phyloP scores from a whole-genome alignment of 2,329 filamentous ascomycete genomes.

The Colletotrichum sp. region DNA sequence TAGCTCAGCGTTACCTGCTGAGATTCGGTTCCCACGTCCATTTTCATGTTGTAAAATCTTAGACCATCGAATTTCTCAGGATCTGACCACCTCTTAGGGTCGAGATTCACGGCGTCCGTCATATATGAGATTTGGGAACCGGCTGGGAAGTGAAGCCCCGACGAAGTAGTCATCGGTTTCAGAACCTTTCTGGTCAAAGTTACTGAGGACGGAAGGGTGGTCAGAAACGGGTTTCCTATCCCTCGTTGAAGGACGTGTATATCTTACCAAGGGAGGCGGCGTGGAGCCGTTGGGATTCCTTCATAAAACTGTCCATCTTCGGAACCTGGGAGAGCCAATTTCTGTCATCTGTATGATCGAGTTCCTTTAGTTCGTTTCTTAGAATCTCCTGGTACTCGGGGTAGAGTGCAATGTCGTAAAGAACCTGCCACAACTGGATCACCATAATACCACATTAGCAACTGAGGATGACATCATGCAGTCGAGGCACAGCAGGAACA shows the following conservation, averaged over 20 bases:
- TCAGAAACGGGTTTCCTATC: background rate
- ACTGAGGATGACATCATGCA: background rate
- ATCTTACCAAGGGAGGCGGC: background rate
- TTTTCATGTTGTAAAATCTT: background rate
- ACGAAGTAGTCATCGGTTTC: background rate
- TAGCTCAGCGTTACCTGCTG: background rate
- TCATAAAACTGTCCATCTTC: constrained; percentile 10
- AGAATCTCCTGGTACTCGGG: background rate
- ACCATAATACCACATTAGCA: background rate
- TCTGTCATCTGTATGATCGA: background rate
- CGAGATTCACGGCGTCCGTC: constrained; percentile 1
- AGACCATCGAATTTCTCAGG: background rate
- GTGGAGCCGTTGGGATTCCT: background rate
- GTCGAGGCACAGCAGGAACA: background rate
- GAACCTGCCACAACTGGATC: background rate
- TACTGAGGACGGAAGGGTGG: background rate
- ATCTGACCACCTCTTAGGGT: background rate
- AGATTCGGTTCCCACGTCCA: background rate
- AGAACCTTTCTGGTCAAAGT: background rate
- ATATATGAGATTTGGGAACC: background rate
- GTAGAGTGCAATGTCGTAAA: background rate
- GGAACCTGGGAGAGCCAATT: background rate
- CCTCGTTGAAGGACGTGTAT: background rate
- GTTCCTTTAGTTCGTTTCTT: background rate
- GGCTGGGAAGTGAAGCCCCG: background rate